Evolutionary conservation across 768 basidiomycete genomes (phyloP), one percentile per base, ranked within the genome.

Genomic region (Phaeolepiota aurea): DNA sequence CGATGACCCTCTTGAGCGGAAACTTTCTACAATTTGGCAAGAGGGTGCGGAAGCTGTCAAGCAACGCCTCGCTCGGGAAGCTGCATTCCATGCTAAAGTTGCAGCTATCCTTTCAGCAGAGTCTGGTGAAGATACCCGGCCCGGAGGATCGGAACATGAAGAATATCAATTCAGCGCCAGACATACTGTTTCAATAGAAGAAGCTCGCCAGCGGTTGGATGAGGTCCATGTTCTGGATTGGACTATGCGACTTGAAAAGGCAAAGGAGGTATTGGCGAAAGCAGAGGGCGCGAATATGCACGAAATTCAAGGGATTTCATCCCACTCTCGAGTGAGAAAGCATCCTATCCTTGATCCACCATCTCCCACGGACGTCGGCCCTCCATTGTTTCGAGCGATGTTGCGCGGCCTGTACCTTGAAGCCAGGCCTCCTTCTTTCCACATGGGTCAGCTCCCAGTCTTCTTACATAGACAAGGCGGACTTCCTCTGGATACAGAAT

Each of bases 1-100:
- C 16, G 93, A 98, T 56, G 87, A 91, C 50, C 75, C 81, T 1
- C 77, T 96, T 42, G 93, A 98, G 58, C 72, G 75, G 12, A 76
- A 70, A 44, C 61, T 96, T 14, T 84, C 77, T 23, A 65, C 84
- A 5, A 85, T 89, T 20, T 87, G 77, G 70, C 69, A 75, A 44
- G 73, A 77, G 36, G 91, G 89, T 0, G 61, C 74, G 25, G 74
- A 78, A 28, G 91, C 90, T 36, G 79, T 81, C 30, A 72, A 71
- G 38, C 71, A 76, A 11, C 69, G 92, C 20, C 58, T 79, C 33
- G 83, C 80, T 37, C 75, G 90, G 1, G 85, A 91, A 42, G 78
- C 81, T 21, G 88, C 86, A 1, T 94, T 94, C 56, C 63, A 68
- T 11, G 81, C 79, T 4, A 92, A 91, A 55, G 82, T 81, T 12